Evolutionary conservation across 164 flowering plant species (phyloP), one percentile per base, ranked within the genome.

Genomic region (Tetracentron sinense): DNA sequence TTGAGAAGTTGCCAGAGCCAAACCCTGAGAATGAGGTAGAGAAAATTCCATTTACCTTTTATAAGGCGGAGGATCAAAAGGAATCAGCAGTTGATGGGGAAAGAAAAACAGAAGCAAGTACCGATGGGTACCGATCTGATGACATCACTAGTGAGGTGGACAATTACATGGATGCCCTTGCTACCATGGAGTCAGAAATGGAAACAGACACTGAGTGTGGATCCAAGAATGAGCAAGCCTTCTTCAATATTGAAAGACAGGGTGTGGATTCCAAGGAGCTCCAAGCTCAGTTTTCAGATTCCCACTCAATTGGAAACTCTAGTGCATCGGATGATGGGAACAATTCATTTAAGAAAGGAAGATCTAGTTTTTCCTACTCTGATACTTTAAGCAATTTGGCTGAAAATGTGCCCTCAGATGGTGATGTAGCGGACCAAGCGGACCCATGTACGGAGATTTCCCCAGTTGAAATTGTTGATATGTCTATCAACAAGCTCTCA

Each of bases 131-230:
- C 26, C 72, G 60, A 47, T 85, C 89, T 68, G 99, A 92, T 78
- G 94, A 79, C 35, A 51, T 79, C 61, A 66, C 75, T 14, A 90
- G 97, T 79, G 97, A 88, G 77, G 64, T 79, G 47, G 99, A 90
- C 42, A 86, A 81, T 77, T 92, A 77, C 63, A 31, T 83, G 80
- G 97, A 95, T 79, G 96, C 98, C 65, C 88, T 83, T 69, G 46
- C 87, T 53, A 84, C 85, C 30, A 81, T 90, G 82, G 99, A 92
- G 7, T 81, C 94, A 22, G 97, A 95, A 78, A 64, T 78, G 60
- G 97, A 89, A 61, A 88, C 85, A 35, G 94, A 86, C 56, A 69
- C 72, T 63, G 94, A 86, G 17, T 57, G 62, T 64, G 78, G 69
- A 71, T 56, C 67, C 47, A 87, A 78, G 69, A 62, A 56, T 29